Evolutionary conservation across 2,329 filamentous ascomycete genomes (phyloP), one percentile per base, ranked within the genome.

Genomic region (Hymenoscyphus albidus): DNA sequence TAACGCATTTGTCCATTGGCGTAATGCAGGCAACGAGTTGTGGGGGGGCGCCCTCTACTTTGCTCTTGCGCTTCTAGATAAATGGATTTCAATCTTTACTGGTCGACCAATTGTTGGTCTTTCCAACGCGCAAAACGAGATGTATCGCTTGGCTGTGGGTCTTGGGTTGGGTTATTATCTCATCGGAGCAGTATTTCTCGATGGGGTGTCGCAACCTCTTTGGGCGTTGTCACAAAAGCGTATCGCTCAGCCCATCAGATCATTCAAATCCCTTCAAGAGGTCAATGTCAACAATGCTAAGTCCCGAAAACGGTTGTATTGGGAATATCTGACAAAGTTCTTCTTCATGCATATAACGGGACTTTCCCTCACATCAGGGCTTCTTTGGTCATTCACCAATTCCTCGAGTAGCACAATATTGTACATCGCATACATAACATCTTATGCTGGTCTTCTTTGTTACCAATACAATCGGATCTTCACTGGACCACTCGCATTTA

Each of bases 111-210:
- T 79, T 0, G 69, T 80, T n/a, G 80, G 80, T 66, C 71, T 83
- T 13, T 61, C 59, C n/a, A 42, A 61, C 35, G 59, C 59, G n/a
- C 32, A 48, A 32, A 61, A 48, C 12, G 73, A 73, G 2, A 67
- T 72, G 3, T 71, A 73, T 10, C 10, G 63, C 16, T 62, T 68
- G 56, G 62, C 69, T 12, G 78, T 83, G 18, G 83, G 83, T 1
- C 84, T 85, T 66, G 80, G 81, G n/a, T 75, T 86, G 38, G 81
- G 81, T 0, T 86, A 85, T 71, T 86, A 85, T 68, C 76, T 85
- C n/a, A 78, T 85, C 31, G 82, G 83, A 27, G 83, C 83, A 14
- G 81, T 85, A 1, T 75, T 83, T 31, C 81, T 86, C 27, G 83
- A 86, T 68, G 62, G 78, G 81, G 66, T 75, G 83, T 0, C 78